These are phyloP conservation scores for Talaromyces verruculosus DNA, from an alignment of 2,329 filamentous ascomycete genomes.

Conservation along the genomic window DNA sequence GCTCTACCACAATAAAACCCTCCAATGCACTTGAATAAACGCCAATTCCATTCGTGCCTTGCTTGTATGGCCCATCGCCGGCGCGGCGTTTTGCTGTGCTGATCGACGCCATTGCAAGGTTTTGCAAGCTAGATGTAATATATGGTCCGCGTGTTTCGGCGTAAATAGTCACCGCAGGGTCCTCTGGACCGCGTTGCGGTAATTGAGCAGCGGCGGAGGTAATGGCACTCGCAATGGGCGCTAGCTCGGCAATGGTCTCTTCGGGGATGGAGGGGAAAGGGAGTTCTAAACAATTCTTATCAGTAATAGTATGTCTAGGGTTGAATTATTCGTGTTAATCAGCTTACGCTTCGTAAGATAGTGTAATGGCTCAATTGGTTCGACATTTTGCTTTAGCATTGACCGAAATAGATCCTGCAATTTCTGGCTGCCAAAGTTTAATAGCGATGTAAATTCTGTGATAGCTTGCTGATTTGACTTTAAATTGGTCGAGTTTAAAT, in stretches of 20 bases:
- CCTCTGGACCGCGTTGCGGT: slow-evolving; percentile 58
- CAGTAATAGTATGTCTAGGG: no score
- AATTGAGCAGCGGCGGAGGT: slow-evolving; percentile 53
- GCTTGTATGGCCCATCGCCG: slow-evolving; percentile 77
- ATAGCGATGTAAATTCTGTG: slow-evolving; percentile 71
- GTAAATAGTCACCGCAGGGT: slow-evolving; percentile 77
- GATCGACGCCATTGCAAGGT: slow-evolving; percentile 81
- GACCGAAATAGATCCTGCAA: slow-evolving; percentile 82
- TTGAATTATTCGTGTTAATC: neutral
- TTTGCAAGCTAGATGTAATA: slow-evolving; percentile 76
- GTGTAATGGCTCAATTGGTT: slow-evolving; percentile 82
- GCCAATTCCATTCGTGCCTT: slow-evolving; percentile 86
- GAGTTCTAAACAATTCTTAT: slow-evolving; percentile 45
- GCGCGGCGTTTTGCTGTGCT: slow-evolving; percentile 75
- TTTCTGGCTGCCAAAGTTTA: slow-evolving; percentile 77
- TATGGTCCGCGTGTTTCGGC: slow-evolving; percentile 84
- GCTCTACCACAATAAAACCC: slow-evolving; percentile 81
- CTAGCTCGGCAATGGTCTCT: slow-evolving; percentile 72
- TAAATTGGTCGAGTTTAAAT: slow-evolving; percentile 87
- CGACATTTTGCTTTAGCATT: slow-evolving; percentile 73
- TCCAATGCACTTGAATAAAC: slow-evolving; percentile 87
- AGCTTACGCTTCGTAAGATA: slow-evolving; percentile 80
- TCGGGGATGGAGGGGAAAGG: slow-evolving; percentile 78
- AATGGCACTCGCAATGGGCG: slow-evolving; percentile 78
- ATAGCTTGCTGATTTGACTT: slow-evolving; percentile 89